Percentiles rank a stretch among this genome's conserved stretches.
Evolutionary conservation across 805 yeast species (phyloP).

Genomic region (Ogataea siamensis): DNA sequence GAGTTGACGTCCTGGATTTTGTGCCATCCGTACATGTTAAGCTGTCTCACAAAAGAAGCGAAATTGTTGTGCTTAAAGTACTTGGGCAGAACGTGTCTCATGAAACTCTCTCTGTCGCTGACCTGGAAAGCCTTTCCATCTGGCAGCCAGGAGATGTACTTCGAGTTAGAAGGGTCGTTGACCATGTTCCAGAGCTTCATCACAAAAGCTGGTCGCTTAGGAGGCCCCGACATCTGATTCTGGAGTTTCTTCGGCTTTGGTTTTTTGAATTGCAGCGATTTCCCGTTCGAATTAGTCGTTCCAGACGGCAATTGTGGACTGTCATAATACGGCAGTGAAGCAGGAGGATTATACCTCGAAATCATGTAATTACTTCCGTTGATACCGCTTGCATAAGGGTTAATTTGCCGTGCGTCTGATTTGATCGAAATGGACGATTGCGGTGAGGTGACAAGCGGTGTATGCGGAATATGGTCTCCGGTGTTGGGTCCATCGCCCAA

Average conservation of each 20-base stretch:
- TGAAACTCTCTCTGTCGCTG: slow-evolving; percentile 77
- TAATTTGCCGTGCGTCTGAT: slow-evolving; percentile 2
- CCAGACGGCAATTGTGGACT: slow-evolving; percentile 8
- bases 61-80: slow-evolving; percentile 95
- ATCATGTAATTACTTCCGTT: slow-evolving; percentile 13
- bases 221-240: slow-evolving; percentile 22
- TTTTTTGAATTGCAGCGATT: slow-evolving; percentile 22
- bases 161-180: slow-evolving; percentile 68
- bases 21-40: slow-evolving; percentile 99
- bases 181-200: slow-evolving; percentile 95
- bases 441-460: slow-evolving; percentile 17
- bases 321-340: slow-evolving; percentile 17
- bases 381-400: slow-evolving; percentile 10
- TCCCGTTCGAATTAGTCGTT: slow-evolving; percentile 2
- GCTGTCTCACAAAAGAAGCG: slow-evolving; percentile 92
- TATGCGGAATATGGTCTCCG: slow-evolving; percentile 10
- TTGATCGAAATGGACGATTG: slow-evolving; percentile 11
- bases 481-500: slow-evolving; percentile 7
- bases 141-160: slow-evolving; percentile 77
- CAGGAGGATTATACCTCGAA: slow-evolving; percentile 16
- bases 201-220: slow-evolving; percentile 87
- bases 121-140: slow-evolving; percentile 88
- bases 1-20: slow-evolving; percentile 89
- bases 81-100: slow-evolving; percentile 79
- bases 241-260: slow-evolving; percentile 26